A percentile compares a stretch with the other conserved stretches of the same genome.
Conservation (phyloP, 345 rosid genomes). For the Syzygium aqueum region DNA sequence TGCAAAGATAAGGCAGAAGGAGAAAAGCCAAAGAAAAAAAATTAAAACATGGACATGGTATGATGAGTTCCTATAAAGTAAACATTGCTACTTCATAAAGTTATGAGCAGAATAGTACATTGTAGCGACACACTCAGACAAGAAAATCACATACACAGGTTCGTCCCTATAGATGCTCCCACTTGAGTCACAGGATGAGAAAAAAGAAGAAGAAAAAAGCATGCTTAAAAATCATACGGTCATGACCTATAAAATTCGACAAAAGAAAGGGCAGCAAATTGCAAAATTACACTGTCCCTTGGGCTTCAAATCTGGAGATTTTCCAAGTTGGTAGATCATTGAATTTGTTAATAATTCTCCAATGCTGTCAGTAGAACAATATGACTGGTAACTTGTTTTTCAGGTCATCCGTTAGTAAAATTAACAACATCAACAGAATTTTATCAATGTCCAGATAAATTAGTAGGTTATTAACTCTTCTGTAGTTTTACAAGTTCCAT, state of each 20-base stretch:
- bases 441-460: background rate
- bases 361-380: background rate
- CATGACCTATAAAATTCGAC: background rate
- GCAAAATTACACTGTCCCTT: background rate
- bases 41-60: background rate
- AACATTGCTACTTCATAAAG: background rate
- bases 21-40: background rate
- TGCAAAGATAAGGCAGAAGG: background rate
- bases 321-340: background rate
- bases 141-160: background rate
- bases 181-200: background rate
- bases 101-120: background rate
- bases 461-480: background rate
- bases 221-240: background rate
- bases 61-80: background rate
- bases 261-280: background rate
- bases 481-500: background rate
- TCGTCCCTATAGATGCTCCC: background rate
- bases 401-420: background rate
- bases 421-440: background rate
- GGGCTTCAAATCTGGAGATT: background rate
- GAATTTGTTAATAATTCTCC: background rate
- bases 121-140: background rate
- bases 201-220: background rate
- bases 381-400: background rate